These are phyloP conservation scores for Exophiala xenobiotica DNA, from an alignment of 2,329 filamentous ascomycete genomes.

Conservation along the genomic window DNA sequence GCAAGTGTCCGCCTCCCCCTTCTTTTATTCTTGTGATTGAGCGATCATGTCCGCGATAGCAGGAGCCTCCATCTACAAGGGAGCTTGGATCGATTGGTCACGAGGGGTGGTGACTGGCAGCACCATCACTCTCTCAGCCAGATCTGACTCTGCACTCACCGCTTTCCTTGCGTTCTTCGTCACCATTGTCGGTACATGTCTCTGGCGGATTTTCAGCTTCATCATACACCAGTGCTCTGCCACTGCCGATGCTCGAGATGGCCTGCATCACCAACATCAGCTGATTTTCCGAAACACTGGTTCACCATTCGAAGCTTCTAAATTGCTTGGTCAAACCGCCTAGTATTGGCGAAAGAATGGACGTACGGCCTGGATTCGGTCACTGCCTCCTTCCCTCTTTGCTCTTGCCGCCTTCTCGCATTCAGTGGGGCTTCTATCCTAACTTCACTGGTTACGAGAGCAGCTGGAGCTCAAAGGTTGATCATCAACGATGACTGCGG, in stretches of 20 bases:
- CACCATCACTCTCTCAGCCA: conserved; percentile 31
- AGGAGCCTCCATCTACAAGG: conserved; percentile 29
- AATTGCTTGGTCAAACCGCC: no score
- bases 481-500: no score
- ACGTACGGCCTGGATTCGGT: no score
- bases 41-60: no score
- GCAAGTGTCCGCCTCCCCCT: no score
- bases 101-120: conserved; percentile 28
- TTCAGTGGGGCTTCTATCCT: no score
- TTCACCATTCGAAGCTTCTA: conserved; percentile 16
- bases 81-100: conserved; percentile 33
- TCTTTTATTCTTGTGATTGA: no score
- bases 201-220: conserved; percentile 36
- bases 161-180: conserved; percentile 35
- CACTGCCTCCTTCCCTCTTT: no score
- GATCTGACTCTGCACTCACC: conserved; percentile 29
- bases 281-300: conserved; percentile 36
- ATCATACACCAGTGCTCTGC: conserved; percentile 31
- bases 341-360: no score
- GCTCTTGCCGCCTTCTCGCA: no score
- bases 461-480: no score
- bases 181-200: conserved; percentile 27
- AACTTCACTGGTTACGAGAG: no score
- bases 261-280: conserved; percentile 36
- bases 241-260: conserved; percentile 30